Base-by-base conservation (phyloP, 148 eudicot genomes). In the Arctostaphylos glauca region DNA sequence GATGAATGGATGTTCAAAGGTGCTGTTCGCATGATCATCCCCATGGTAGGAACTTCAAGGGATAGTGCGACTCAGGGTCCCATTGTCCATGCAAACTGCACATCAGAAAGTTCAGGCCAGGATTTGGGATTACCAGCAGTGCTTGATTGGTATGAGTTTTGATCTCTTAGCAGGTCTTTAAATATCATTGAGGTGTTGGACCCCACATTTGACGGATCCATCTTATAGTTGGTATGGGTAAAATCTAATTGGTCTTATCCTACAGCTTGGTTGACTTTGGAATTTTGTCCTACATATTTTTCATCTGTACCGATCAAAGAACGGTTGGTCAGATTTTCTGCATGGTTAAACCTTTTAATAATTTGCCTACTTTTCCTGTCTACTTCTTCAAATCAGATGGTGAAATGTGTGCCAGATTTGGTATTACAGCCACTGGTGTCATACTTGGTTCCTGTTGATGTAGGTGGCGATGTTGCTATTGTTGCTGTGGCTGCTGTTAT, bases 1-100 rank as follows among this genome's bases (percentile, higher is more conserved):
- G 92, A 89, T 79, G 90, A 92, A 73, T 96, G 99, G 98, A 94
- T 94, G 98, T 96, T 96, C 87, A 91, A 85, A 87, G 98, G 92
- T 77, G 98, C 97, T 73, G 88, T 90, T 81, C 91, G 91, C 85
- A 76, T 92, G 85, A 86, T 86, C 18, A 77, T 81, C 75, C 81
- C 91, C 48, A 70, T 88, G 56, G 47, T 64, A 15, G 93, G 84
- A 81, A 59, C 81, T 70, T 80, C 88, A 14, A 85, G 84, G 73
- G 87, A 81, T 75, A 84, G 82, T 66, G 82, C 74, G 59, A 79
- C 66, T 59, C 83, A 73, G 67, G 90, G 91, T 70, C 87, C 91
- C 80, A 94, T 94, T 76, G 94, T 96, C 68, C 99, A 96, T 88
- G 86, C 88, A 41, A 84, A 90, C 78, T 96, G 99, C 84, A 83